Evolutionary conservation across 306 rosid species (phyloP).

Genomic region (Dalbergia cochinchinensis): DNA sequence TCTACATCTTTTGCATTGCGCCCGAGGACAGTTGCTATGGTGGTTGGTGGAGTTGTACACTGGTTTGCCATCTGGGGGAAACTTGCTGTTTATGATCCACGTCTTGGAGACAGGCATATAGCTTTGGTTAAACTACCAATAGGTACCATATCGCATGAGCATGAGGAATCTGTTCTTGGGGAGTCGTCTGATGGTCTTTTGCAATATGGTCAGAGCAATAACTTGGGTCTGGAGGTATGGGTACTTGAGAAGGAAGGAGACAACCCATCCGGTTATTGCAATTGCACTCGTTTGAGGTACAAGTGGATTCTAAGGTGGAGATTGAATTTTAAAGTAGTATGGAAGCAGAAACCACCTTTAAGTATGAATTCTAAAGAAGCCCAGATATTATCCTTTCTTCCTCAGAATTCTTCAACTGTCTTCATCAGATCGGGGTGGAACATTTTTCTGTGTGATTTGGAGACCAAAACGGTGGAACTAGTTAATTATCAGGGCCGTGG

Average conservation of each 20-base stretch:
- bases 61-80: conserved; percentile 78
- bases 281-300: conserved; percentile 42
- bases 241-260: conserved; percentile 58
- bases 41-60: conserved; percentile 68
- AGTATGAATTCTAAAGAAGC: conserved; percentile 61
- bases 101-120: conserved; percentile 64
- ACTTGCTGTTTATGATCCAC: conserved; percentile 78
- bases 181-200: conserved; percentile 77
- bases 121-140: conserved; percentile 63
- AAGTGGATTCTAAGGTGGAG: conserved; percentile 65
- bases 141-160: conserved; percentile 63
- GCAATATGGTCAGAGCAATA: conserved; percentile 82
- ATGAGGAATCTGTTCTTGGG: conserved; percentile 76
- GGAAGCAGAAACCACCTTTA: conserved; percentile 66
- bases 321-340: conserved; percentile 58
- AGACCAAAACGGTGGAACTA: conserved; percentile 54
- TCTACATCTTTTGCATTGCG: conserved; percentile 64
- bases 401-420: conserved; percentile 62
- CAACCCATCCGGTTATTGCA: conserved; percentile 43
- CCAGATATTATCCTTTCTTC: conserved; percentile 71
- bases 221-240: conserved; percentile 79
- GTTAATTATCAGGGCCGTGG: conserved; percentile 66
- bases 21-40: conserved; percentile 71
- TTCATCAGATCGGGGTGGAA: conserved; percentile 65
- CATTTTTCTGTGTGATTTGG: conserved; percentile 60